Evolutionary conservation across 495 filamentous ascomycete genomes (phyloP), one percentile per base, ranked within the genome.

Genomic region (Hapsidospora chrysogenum): DNA sequence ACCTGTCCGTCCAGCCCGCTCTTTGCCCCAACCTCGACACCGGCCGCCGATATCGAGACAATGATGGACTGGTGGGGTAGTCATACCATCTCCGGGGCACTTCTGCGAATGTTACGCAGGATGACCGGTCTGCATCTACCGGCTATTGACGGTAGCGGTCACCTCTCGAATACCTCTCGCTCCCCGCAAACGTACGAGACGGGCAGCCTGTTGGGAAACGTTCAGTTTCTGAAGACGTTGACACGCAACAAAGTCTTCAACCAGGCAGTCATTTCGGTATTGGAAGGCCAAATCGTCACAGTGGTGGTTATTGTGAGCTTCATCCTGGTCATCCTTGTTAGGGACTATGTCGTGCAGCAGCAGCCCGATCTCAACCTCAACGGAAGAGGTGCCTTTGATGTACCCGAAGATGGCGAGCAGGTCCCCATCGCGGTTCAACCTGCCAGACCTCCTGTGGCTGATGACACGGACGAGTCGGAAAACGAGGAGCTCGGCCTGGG

Each of bases 271-370:
- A 78, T 96, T 33, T 74, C 86, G 39, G 75, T 81, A 1, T 53
- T 94, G 4, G 89, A 99, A 60, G 89, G 89, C 23, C 85, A 89
- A 46, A 66, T 96, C 26, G 92, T 99, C 40, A 95, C 87, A 6
- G 54, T 93, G 1, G 60, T 87, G 10, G 81, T 96, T 21, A 86
- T 99, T 5, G 64, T 86, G 34, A 80, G 76, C 31, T 96, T 96
- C 51, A 93, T 99, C 34, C 57, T 99, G 21, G 74, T 99, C 27
- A 95, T 99, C 43, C 58, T 99, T 13, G 94, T 99, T 33, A 66
- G 89, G 13, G 89, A 99, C 56, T 99, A 92, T 73, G 89, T 99
- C 26, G 85, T 96, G 4, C 87, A 96, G 47, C 89, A 96, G 50
- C 92, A 95, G 48, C 86, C 85, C 8, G 79, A 80, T 40, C 61